Conservation (phyloP, 2,329 filamentous ascomycete species). For the Penicillium sp. region DNA sequence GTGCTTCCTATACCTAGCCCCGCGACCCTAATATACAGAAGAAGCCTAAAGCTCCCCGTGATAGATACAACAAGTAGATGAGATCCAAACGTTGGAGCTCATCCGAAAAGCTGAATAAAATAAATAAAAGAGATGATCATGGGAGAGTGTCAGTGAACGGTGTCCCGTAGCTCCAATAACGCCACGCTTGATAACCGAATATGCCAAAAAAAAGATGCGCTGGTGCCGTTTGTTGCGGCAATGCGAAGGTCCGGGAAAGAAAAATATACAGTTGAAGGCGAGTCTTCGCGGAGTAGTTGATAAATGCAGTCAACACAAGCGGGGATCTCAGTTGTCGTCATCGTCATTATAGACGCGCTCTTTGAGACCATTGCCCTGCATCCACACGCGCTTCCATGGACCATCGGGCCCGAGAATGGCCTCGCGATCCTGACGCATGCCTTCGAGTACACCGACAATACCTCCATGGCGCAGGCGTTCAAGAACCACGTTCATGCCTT, state of each 20-base stretch:
- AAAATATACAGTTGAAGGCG: background rate
- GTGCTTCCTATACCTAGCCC: background rate
- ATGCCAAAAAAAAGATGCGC: constrained; percentile 8
- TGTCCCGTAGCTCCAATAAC: constrained; percentile 15
- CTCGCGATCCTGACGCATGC: constrained; percentile 59
- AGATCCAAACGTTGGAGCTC: background rate
- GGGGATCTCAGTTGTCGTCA: constrained; percentile 22
- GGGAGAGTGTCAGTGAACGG: constrained; percentile 19
- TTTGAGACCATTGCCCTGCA: constrained; percentile 27
- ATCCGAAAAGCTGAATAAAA: background rate
- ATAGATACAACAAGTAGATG: constrained; percentile 3
- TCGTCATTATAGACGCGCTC: constrained; percentile 22
- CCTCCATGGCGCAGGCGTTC: constrained; percentile 59
- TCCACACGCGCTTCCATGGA: constrained; percentile 40
- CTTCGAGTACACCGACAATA: constrained; percentile 63
- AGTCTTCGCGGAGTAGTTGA: background rate
- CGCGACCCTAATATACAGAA: constrained; percentile 13
- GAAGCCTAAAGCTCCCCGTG: constrained; percentile 8
- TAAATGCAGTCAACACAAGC: background rate
- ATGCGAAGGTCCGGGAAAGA: constrained; percentile 3
- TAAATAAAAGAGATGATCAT: constrained; percentile 11
- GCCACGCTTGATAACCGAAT: constrained; percentile 19
- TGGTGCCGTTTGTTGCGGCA: background rate
- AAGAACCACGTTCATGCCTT: constrained; percentile 62
- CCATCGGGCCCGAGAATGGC: constrained; percentile 33